Percentiles rank a stretch among this genome's conserved stretches.
Conservation (phyloP, 768 basidiomycete genomes). For the Boletus barrowsii region DNA sequence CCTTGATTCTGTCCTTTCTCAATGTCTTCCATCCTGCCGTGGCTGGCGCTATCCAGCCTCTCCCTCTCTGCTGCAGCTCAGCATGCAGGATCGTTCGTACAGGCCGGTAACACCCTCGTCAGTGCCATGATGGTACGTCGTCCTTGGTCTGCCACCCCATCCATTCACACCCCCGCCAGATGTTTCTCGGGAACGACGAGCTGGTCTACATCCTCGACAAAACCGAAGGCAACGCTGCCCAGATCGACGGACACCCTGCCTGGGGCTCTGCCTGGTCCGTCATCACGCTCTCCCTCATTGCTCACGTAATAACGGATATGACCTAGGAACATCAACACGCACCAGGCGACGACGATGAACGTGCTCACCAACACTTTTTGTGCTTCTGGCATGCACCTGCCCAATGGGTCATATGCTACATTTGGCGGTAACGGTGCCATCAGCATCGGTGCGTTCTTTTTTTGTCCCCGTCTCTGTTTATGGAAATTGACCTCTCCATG, state of each 20-base stretch:
- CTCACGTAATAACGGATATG: neutral
- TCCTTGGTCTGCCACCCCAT: too few relatives aligned
- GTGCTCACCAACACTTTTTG: constrained; percentile 73
- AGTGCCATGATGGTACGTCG: constrained; percentile 51
- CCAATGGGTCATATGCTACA: constrained; percentile 69
- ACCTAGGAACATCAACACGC: constrained; percentile 19
- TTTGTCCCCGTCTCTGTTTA: neutral
- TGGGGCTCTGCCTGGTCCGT: constrained; percentile 66
- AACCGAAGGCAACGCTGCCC: constrained; percentile 67
- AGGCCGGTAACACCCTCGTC: constrained; percentile 37
- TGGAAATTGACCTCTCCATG: constrained; percentile 33
- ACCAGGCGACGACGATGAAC: constrained; percentile 21
- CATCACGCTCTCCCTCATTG: neutral
- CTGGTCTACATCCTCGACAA: constrained; percentile 92
- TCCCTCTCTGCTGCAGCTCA: constrained; percentile 8
- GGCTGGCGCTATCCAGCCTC: constrained; percentile 8
- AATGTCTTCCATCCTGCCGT: constrained; percentile 7
- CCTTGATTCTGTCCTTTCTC: constrained; percentile 1
- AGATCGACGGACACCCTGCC: constrained; percentile 66
- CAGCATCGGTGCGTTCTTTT: constrained; percentile 35
- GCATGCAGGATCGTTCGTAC: constrained; percentile 14
- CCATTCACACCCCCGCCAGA: constrained; percentile 35
- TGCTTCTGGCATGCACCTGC: constrained; percentile 75
- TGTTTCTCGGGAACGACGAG: constrained; percentile 75
- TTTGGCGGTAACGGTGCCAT: constrained; percentile 78